phyloP scores from a whole-genome alignment of 352 stramenopile genomes.

The Phytophthora colocasiae region DNA sequence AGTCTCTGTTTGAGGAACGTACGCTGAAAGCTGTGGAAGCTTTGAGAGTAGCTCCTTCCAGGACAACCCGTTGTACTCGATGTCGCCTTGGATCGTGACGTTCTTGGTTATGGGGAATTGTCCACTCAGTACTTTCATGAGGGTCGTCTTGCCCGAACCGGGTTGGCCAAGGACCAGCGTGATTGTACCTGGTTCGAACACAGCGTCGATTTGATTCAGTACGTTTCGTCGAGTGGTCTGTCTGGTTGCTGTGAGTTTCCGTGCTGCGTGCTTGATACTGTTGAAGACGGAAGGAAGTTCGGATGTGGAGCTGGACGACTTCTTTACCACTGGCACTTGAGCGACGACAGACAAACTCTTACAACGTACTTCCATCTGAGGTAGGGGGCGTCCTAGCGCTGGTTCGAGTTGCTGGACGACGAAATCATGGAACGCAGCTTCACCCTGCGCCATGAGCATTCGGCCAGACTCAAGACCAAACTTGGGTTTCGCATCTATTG shows the following conservation, averaged over 20 bases:
- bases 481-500: neutral
- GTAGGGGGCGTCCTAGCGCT: neutral
- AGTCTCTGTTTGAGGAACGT: slow-evolving; percentile 36
- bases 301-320: slow-evolving; percentile 3
- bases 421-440: slow-evolving; percentile 36
- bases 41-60: slow-evolving; percentile 11
- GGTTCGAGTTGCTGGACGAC: slow-evolving; percentile 33
- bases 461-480: slow-evolving; percentile 18
- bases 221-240: slow-evolving; percentile 26
- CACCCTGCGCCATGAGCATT: slow-evolving; percentile 31
- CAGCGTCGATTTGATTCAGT: slow-evolving; percentile 34
- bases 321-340: slow-evolving; percentile 24
- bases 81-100: slow-evolving; percentile 33
- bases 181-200: slow-evolving; percentile 50
- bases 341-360: slow-evolving; percentile 38
- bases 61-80: slow-evolving; percentile 38
- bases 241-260: slow-evolving; percentile 14
- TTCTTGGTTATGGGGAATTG: slow-evolving; percentile 39
- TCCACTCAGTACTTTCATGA: slow-evolving; percentile 44
- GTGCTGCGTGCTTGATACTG: slow-evolving; percentile 26
- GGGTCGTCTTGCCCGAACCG: slow-evolving; percentile 48
- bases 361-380: slow-evolving; percentile 48
- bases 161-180: slow-evolving; percentile 45
- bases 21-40: slow-evolving; percentile 32
- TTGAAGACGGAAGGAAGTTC: slow-evolving; percentile 45